Evolutionary conservation across 1,139 yeast genomes (phyloP).

Genomic region (Nadsonia starkeyi-henricii): DNA sequence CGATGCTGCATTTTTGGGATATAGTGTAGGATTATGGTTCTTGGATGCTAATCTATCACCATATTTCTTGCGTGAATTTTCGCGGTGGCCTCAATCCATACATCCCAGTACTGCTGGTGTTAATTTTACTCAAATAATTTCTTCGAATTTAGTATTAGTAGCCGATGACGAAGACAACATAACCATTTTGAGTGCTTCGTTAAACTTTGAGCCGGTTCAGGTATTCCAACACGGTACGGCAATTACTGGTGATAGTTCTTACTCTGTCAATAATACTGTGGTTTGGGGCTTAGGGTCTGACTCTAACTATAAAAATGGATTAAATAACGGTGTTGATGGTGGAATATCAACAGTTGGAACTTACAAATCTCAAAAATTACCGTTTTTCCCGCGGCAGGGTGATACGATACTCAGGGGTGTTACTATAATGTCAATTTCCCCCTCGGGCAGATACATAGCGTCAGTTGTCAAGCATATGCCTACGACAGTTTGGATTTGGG

Average conservation of each 20-base stretch:
- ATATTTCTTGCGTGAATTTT: background rate
- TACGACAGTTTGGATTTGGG: background rate
- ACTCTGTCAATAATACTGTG: background rate
- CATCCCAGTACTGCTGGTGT: background rate
- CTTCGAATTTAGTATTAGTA: background rate
- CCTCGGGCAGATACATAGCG: background rate
- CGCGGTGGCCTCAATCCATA: background rate
- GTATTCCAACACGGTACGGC: background rate
- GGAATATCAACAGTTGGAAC: background rate
- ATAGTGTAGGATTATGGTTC: conserved; percentile 82
- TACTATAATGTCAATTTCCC: background rate
- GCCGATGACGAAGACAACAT: background rate
- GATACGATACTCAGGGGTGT: background rate
- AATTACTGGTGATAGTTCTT: background rate
- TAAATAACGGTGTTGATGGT: background rate
- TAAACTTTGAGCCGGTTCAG: background rate
- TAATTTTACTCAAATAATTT: background rate
- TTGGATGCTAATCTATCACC: background rate
- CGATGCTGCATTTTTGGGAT: conserved; percentile 43
- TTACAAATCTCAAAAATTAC: background rate
- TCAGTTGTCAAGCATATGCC: background rate
- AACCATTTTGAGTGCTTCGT: background rate
- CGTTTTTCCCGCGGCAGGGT: background rate
- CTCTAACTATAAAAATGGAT: background rate
- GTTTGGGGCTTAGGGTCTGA: background rate